phyloP scores from a whole-genome alignment of 306 rosid genomes.

The Inga leiocalycina region DNA sequence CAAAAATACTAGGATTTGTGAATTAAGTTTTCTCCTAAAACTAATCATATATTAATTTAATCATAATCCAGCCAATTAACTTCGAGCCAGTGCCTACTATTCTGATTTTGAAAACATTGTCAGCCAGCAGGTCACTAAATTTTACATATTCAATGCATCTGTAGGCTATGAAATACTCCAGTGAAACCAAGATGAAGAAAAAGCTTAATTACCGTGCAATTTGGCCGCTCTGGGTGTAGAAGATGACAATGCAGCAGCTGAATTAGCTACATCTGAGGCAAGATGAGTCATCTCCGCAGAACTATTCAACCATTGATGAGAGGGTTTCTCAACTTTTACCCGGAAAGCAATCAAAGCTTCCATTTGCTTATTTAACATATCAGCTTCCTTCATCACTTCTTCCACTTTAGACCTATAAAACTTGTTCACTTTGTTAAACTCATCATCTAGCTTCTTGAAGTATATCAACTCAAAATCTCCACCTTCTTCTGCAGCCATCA shows the following conservation, averaged over 20 bases:
- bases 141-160: neutral
- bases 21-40: too few species aligned
- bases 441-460: constrained; percentile 57
- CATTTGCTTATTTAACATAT: constrained; percentile 62
- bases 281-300: constrained; percentile 58
- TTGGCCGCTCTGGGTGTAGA: constrained; percentile 48
- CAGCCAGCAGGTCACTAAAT: neutral
- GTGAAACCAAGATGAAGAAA: neutral
- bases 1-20: too few species aligned
- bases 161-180: neutral
- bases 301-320: constrained; percentile 33
- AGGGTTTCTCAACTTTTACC: constrained; percentile 66
- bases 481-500: constrained; percentile 61
- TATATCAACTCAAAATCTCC: constrained; percentile 60
- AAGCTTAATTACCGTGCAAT: constrained; percentile 38
- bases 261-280: constrained; percentile 56
- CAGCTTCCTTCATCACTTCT: constrained; percentile 68
- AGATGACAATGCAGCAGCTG: constrained; percentile 52
- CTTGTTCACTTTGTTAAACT: constrained; percentile 64
- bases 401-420: constrained; percentile 56
- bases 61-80: neutral
- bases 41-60: neutral
- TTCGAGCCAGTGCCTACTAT: neutral
- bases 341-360: constrained; percentile 71
- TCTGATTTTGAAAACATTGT: neutral